These are phyloP conservation scores for Hypoxylon sp. DNA, from an alignment of 2,329 filamentous ascomycete species.

Conservation along the genomic window DNA sequence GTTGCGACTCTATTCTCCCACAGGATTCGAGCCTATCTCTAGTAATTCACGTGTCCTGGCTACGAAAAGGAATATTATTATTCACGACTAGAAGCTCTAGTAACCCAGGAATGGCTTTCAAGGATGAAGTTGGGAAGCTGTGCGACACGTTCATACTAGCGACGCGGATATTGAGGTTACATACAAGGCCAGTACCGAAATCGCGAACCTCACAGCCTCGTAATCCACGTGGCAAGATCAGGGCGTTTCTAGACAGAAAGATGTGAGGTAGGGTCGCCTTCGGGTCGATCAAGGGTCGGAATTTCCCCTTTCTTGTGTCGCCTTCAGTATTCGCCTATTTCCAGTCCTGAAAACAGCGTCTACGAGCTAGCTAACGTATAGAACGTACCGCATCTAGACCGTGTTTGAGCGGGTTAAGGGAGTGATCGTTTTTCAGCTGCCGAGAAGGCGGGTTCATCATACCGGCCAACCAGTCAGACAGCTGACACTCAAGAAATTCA, in stretches of 20 bases:
- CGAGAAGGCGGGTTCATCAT: conserved; percentile 2
- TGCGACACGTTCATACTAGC: conserved; percentile 21
- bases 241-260: conserved; percentile 27
- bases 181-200: conserved; percentile 30
- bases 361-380: conserved; percentile 13
- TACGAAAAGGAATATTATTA: neutral
- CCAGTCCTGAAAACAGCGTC: conserved; percentile 5
- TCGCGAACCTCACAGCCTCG: conserved; percentile 18
- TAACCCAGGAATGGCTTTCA: neutral
- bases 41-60: neutral
- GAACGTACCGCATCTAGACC: neutral
- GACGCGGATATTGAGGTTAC: conserved; percentile 23
- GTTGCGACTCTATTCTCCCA: neutral
- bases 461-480: neutral
- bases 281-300: conserved; percentile 28
- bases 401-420: neutral
- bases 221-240: conserved; percentile 39
- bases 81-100: neutral
- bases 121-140: conserved; percentile 2
- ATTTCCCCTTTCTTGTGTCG: conserved; percentile 15
- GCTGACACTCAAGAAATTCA: neutral
- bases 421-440: conserved; percentile 11
- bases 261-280: conserved; percentile 16
- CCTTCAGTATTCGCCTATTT: conserved; percentile 10
- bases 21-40: neutral